phyloP scores from a whole-genome alignment of 2,329 filamentous ascomycete species.

The Didymella arachidicola region DNA sequence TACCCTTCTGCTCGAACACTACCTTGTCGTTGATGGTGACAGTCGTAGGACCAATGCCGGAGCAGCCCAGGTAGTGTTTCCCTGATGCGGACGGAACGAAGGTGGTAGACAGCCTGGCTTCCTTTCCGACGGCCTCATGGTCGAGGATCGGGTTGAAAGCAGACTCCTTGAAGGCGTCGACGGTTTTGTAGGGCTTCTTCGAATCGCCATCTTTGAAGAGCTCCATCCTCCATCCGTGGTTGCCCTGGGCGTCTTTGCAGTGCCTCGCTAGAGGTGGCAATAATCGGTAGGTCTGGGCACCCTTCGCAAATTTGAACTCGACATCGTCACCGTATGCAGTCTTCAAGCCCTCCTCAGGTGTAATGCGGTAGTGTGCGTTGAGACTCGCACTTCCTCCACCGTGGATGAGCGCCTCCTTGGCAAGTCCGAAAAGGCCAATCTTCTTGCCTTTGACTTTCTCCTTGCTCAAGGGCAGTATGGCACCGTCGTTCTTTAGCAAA shows the following conservation, averaged over 20 bases:
- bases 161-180: slow-evolving; percentile 35
- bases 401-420: slow-evolving; percentile 56
- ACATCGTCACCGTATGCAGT: slow-evolving; percentile 39
- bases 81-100: slow-evolving; percentile 39
- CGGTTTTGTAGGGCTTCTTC: slow-evolving; percentile 36
- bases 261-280: slow-evolving; percentile 39
- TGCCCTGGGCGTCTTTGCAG: slow-evolving; percentile 40
- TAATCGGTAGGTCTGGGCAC: slow-evolving; percentile 47
- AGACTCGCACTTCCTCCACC: slow-evolving; percentile 46
- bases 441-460: slow-evolving; percentile 62
- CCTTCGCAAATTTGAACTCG: slow-evolving; percentile 44
- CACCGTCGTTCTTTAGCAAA: slow-evolving; percentile 74
- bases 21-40: slow-evolving; percentile 39
- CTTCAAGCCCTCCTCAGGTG: slow-evolving; percentile 38
- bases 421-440: slow-evolving; percentile 75
- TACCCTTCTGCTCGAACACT: slow-evolving; percentile 52
- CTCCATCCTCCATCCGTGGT: slow-evolving; percentile 44
- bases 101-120: slow-evolving; percentile 33
- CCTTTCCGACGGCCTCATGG: slow-evolving; percentile 34
- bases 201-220: slow-evolving; percentile 38
- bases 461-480: slow-evolving; percentile 69
- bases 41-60: slow-evolving; percentile 44
- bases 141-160: slow-evolving; percentile 37
- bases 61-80: slow-evolving; percentile 45
- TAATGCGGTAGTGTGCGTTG: slow-evolving; percentile 39